Conservation (phyloP, 306 rosid species). For the barrel medic (Medicago truncatula) region MtrunA17r5.0-ANR NC_053045.1:30682001-30682500, state of each 20-base stretch:
- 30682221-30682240: conserved; percentile 90
- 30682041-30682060: conserved; percentile 59
- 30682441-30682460: conserved; percentile 57
- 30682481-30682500: conserved; percentile 66
- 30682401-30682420: conserved; percentile 75
- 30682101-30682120: conserved; percentile 65
- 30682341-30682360: conserved; percentile 58
- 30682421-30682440: conserved; percentile 70
- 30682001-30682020: conserved; percentile 52
- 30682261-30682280: conserved; percentile 86
- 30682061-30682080: conserved; percentile 72
- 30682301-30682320: conserved; percentile 55
- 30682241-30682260: conserved; percentile 88
- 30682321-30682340: conserved; percentile 56
- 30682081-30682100: conserved; percentile 76
- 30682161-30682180: conserved; percentile 59
- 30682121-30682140: conserved; percentile 72
- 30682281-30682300: conserved; percentile 59
- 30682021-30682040: conserved; percentile 63
- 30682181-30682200: conserved; percentile 60
- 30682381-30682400: conserved; percentile 89
- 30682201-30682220: conserved; percentile 74
- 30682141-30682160: conserved; percentile 60
- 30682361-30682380: conserved; percentile 62
- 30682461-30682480: conserved; percentile 50